Percentiles rank a stretch among this genome's conserved stretches.
Conservation (phyloP, 2,329 filamentous ascomycete species). For the Epichloe baconii region DNA sequence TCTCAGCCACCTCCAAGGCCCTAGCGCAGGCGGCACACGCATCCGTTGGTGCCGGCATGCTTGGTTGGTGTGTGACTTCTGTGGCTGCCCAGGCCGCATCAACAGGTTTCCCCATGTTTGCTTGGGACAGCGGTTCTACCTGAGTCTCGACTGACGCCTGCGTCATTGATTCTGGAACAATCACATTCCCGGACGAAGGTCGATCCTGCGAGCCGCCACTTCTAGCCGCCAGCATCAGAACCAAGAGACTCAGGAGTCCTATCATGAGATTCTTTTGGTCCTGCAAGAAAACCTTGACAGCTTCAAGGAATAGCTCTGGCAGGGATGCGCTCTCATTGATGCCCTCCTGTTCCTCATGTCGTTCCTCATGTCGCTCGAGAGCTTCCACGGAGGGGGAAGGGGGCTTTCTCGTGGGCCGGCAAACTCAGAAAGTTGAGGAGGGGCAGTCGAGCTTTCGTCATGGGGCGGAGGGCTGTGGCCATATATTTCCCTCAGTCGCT, state of each 20-base stretch:
- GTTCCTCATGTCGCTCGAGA: slow-evolving; percentile 19
- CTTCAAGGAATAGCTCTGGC: slow-evolving; percentile 39
- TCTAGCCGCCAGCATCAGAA: slow-evolving; percentile 35
- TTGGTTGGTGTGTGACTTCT: slow-evolving; percentile 3
- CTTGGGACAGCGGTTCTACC: not conserved
- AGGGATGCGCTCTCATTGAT: slow-evolving; percentile 34
- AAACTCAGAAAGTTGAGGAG: slow-evolving; percentile 6
- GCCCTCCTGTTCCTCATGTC: slow-evolving; percentile 16
- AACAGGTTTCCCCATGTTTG: not conserved
- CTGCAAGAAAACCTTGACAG: slow-evolving; percentile 37
- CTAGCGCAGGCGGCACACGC: slow-evolving; percentile 12
- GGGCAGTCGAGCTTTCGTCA: slow-evolving; percentile 6
- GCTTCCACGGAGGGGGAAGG: slow-evolving; percentile 12
- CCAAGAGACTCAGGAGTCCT: slow-evolving; percentile 37
- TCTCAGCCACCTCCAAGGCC: slow-evolving; percentile 1
- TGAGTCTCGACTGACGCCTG: not conserved
- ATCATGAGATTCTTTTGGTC: slow-evolving; percentile 50
- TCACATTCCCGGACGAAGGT: not conserved
- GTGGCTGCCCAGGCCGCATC: slow-evolving; percentile 18
- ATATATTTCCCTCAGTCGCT: slow-evolving; percentile 41
- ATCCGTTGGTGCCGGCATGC: slow-evolving; percentile 7
- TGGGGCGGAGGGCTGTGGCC: slow-evolving; percentile 20
- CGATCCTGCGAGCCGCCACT: slow-evolving; percentile 12
- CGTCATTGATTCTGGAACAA: not conserved
- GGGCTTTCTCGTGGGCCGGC: slow-evolving; percentile 6